phyloP scores from a whole-genome alignment of 306 rosid species.

The Styphnolobium japonicum region DNA sequence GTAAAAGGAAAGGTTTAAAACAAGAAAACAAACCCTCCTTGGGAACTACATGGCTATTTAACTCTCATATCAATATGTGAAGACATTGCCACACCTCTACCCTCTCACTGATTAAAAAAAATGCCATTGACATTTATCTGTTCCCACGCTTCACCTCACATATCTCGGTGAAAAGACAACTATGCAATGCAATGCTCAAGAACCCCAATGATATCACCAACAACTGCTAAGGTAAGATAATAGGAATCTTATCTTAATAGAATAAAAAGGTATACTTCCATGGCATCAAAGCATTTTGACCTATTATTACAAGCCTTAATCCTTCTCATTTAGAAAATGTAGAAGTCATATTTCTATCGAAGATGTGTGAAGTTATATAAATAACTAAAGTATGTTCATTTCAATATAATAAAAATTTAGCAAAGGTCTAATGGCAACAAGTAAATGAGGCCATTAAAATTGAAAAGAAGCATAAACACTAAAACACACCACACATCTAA shows the following conservation, averaged over 20 bases:
- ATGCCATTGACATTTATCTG: not conserved
- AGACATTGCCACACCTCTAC: not conserved
- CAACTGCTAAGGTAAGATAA: not conserved
- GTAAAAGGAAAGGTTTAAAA: slow-evolving; percentile 3
- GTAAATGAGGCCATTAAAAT: not conserved
- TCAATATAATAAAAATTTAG: not conserved
- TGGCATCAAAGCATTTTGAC: not conserved
- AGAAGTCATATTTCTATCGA: too few relatives aligned
- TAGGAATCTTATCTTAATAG: not conserved
- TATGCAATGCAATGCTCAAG: not conserved
- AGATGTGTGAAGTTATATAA: not conserved
- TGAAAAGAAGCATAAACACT: not conserved
- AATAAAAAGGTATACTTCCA: not conserved
- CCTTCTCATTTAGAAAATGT: too few relatives aligned
- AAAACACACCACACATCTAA: not conserved
- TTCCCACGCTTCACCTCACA: not conserved
- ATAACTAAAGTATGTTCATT: not conserved
- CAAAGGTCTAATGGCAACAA: not conserved
- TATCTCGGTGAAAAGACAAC: not conserved
- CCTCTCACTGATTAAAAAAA: not conserved
- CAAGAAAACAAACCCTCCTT: slow-evolving; percentile 5
- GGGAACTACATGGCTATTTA: not conserved
- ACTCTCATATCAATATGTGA: not conserved
- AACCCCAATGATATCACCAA: not conserved
- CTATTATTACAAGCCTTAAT: not conserved